Evolutionary conservation across 768 basidiomycete species (phyloP).

Genomic region (Leccinum broughii): DNA sequence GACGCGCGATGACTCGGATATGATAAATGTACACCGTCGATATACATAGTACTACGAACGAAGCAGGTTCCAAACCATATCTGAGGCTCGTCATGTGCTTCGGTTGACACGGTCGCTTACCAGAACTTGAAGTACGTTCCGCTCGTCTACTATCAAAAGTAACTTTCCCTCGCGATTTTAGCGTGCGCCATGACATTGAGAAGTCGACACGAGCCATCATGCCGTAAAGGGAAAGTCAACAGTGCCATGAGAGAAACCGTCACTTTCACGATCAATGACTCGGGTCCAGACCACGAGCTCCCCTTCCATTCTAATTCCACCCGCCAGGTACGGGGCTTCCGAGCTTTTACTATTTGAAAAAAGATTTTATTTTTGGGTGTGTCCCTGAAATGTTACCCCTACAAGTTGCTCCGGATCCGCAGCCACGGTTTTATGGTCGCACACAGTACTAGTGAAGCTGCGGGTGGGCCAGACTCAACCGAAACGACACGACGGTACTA

Average conservation of each 20-base stretch:
- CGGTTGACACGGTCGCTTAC: neutral
- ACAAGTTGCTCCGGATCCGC: neutral
- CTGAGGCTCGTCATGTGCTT: neutral
- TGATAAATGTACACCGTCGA: constrained; percentile 22
- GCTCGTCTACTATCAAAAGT: neutral
- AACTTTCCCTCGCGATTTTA: neutral
- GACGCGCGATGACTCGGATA: neutral
- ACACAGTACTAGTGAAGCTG: neutral
- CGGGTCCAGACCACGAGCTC: neutral
- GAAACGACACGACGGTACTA: neutral
- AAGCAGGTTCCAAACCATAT: constrained; percentile 10
- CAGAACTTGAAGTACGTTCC: neutral
- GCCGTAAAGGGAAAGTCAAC: neutral
- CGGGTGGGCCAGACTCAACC: neutral
- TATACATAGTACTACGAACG: constrained; percentile 14
- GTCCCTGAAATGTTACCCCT: neutral
- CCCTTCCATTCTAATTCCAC: neutral
- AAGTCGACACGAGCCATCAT: neutral
- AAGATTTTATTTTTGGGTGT: neutral
- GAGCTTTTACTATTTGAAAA: neutral
- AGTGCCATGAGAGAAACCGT: neutral
- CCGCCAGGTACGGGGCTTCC: neutral
- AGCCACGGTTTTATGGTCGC: no score
- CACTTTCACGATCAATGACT: neutral
- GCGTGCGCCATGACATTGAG: neutral